phyloP scores from a whole-genome alignment of 192 early-diverging fungal genomes.

The Spizellomyces punctatus region DNA sequence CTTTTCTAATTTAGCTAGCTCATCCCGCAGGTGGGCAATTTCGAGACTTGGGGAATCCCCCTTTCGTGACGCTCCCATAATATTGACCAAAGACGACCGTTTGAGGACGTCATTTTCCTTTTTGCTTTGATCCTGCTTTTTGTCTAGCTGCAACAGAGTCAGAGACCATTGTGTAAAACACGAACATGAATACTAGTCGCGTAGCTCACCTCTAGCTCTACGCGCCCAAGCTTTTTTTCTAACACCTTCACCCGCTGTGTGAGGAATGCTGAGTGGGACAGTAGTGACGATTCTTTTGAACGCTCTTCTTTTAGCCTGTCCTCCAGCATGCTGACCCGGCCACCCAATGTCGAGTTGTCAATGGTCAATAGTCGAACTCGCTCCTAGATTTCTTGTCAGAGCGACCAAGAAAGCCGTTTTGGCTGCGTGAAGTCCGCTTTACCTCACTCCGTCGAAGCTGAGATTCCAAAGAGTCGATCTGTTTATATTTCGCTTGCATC shows the following conservation, averaged over 20 bases:
- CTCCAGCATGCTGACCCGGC: not conserved
- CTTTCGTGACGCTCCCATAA: not conserved
- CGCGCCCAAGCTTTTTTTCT: not conserved
- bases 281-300: not conserved
- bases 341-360: not conserved
- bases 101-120: not conserved
- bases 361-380: not conserved
- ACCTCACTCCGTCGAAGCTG: conserved; percentile 8
- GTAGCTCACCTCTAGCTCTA: not conserved
- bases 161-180: not conserved
- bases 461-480: not conserved
- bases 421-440: not conserved
- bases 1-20: conserved; percentile 15
- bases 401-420: not conserved
- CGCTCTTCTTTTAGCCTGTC: conserved; percentile 1
- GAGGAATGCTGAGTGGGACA: not conserved
- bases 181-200: not conserved
- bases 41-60: not conserved
- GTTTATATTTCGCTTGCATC: not conserved
- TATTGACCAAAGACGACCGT: not conserved
- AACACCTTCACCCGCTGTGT: conserved; percentile 6
- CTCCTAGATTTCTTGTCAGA: not conserved
- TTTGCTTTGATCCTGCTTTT: not conserved
- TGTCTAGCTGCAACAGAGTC: not conserved
- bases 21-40: not conserved